Evolutionary conservation across 176 grass and related monocot genomes (phyloP), one percentile per base, ranked within the genome.

Genomic region (Thinopyrum elongatum): DNA sequence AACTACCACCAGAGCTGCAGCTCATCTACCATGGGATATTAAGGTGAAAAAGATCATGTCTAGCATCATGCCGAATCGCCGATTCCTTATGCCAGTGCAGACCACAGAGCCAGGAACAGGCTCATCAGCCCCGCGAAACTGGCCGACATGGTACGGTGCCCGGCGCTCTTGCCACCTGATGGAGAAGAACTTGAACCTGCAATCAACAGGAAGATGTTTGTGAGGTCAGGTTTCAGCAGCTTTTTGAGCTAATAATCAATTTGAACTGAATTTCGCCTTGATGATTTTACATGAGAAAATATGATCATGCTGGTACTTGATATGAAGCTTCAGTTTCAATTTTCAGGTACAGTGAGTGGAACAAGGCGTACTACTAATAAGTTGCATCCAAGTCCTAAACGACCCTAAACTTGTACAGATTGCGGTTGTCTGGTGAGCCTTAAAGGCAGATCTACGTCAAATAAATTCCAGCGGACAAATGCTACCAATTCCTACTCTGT

Each of bases 101-200:
- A 83, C 78, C 86, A 92, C 83, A 89, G 82, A 19, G 46, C 66
- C 8, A 83, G 46, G 49, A 83, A 80, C 77, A 89, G 10, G 78
- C 66, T 76, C 79, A 86, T 80, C 65, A 89, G 26, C 27, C 90
- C 83, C 16, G 6, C 58, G 10, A 86, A 27, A 39, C 86, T 21
- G 11, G 79, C 6, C 3, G 65, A 83, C 11, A 68, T 12, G 83
- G 79, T 35, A 12, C 10, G 26, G 79, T 80, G 67, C 78, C 79
- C 28, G 0, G 82, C 19, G 30, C 49, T 91, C 8, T 15, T 82
- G 42, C 25, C 59, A 72, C 25, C 59, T 77, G 85, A 69, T 25
- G 82, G 73, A 59, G 90, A 22, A 59, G 90, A 9, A 22, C 53
- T 58, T 3, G 19, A 84, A 57, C 70, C 38, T 78, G 82, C 57